Base-by-base conservation (phyloP, 78 protist genomes). In the Dictyostelium capitatum region DNA sequence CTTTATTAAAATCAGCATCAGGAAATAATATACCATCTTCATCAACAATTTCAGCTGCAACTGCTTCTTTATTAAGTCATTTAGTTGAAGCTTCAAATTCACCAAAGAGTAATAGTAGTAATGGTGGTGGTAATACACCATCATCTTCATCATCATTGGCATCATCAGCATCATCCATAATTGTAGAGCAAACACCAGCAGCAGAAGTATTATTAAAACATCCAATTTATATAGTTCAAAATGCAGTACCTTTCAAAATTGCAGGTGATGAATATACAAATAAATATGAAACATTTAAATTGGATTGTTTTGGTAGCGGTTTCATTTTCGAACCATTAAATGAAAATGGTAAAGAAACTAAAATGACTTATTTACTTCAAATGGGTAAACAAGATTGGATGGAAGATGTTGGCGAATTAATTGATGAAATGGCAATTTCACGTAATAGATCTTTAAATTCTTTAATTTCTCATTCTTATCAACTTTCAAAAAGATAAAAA, bases 381-480 rank as follows among this genome's bases (percentile, higher is more conserved):
- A 10, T 85, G 54, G 72, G 46, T 47, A 73, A 75, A 62, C 72
- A 75, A 30, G 92, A 85, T 28, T 85, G 92, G 92, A 85, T 85
- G 92, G 83, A 85, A 11, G 83, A 75, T 47, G 80, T 79, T 25
- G 30, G 51, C 14, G 83, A 73, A 48, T 37, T 85, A 2, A 23
- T 85, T 10, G 92, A 85, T 75, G 92, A 85, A 48, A 64, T 85
- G 57, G 92, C 92, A 23, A 75, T 53, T 12, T 85, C 92, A 17
- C 62, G 83, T 47, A 75, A 79, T 75, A 75, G 80, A 41, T 85
- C 92, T 17, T 43, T 85, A 12, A 53, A 79, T 47, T 51, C 92
- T 4, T 48, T 85, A 23, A 85, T 85, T 59, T 85, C 92, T 74
- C 92, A 85, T 85, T 81, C 92, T 37, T 85, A 85, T 62, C 92